Evolutionary conservation across 2,329 filamentous ascomycete genomes (phyloP).

Genomic region (Graphilbum ipis-grandicollis): DNA sequence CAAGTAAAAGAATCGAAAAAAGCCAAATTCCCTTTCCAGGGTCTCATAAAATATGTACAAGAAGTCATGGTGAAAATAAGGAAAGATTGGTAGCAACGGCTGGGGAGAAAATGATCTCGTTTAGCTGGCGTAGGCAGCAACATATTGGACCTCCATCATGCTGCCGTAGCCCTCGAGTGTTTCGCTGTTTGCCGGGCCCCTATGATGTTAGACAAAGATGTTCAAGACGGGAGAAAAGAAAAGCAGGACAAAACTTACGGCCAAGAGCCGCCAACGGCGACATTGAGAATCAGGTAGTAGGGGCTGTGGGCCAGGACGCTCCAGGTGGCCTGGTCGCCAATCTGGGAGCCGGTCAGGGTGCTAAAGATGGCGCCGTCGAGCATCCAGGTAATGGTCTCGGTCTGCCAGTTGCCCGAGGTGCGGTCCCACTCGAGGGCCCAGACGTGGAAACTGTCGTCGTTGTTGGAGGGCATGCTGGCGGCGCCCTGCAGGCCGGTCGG

Average conservation of each 20-base stretch:
- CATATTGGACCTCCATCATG: conserved; percentile 15
- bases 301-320: conserved; percentile 27
- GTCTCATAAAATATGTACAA: too few relatives aligned
- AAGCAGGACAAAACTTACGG: conserved; percentile 18
- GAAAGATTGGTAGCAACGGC: background rate
- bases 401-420: conserved; percentile 21
- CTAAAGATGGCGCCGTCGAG: conserved; percentile 25
- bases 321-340: conserved; percentile 27
- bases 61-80: too few relatives aligned
- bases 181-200: conserved; percentile 25
- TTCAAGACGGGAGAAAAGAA: conserved; percentile 1
- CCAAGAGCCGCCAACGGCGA: conserved; percentile 32
- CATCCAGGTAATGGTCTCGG: conserved; percentile 29
- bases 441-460: conserved; percentile 27
- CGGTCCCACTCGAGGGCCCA: conserved; percentile 32
- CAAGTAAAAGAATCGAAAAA: background rate
- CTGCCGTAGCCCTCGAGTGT: conserved; percentile 11
- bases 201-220: conserved; percentile 2
- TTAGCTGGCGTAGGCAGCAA: conserved; percentile 11
- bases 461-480: conserved; percentile 18
- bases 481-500: conserved; percentile 22
- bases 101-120: background rate
- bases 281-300: conserved; percentile 31
- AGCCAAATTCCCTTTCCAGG: too few relatives aligned
- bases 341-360: conserved; percentile 22